Conservation (phyloP, 306 rosid species). For the Pachyrhizus erosus region DNA sequence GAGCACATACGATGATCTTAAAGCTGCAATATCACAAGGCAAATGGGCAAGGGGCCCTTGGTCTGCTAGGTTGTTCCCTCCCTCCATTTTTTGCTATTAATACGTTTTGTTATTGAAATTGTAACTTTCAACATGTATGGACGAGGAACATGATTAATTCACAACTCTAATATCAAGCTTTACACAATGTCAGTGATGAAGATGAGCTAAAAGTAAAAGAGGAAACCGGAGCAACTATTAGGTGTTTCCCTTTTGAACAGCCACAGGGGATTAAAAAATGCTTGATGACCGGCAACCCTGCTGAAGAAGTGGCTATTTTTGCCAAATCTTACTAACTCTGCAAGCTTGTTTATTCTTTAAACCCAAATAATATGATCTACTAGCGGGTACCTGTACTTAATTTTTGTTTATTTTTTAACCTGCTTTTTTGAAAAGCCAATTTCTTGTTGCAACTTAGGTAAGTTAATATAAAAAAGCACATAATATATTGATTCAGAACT, state of each 20-base stretch:
- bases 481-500: slow-evolving; percentile 32
- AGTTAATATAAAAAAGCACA: slow-evolving; percentile 16
- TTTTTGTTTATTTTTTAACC: not conserved
- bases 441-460: slow-evolving; percentile 27
- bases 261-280: slow-evolving; percentile 74
- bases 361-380: slow-evolving; percentile 25
- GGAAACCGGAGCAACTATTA: slow-evolving; percentile 96
- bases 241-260: slow-evolving; percentile 95
- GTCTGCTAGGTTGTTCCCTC: slow-evolving; percentile 84
- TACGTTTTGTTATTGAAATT: not conserved
- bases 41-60: slow-evolving; percentile 99
- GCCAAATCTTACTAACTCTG: slow-evolving; percentile 78
- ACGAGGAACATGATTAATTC: slow-evolving; percentile 36
- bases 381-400: not conserved
- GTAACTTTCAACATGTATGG: slow-evolving; percentile 13
- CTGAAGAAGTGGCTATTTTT: slow-evolving; percentile 91
- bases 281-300: slow-evolving; percentile 85
- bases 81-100: not conserved
- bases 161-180: slow-evolving; percentile 41
- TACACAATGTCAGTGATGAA: slow-evolving; percentile 59
- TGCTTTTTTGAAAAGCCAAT: not conserved
- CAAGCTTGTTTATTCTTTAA: slow-evolving; percentile 4
- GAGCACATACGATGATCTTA: slow-evolving; percentile 86
- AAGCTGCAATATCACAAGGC: slow-evolving; percentile 82
- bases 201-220: slow-evolving; percentile 90